These are phyloP conservation scores for Balakata baccata DNA, from an alignment of 345 rosid genomes.

Conservation along the genomic window DNA sequence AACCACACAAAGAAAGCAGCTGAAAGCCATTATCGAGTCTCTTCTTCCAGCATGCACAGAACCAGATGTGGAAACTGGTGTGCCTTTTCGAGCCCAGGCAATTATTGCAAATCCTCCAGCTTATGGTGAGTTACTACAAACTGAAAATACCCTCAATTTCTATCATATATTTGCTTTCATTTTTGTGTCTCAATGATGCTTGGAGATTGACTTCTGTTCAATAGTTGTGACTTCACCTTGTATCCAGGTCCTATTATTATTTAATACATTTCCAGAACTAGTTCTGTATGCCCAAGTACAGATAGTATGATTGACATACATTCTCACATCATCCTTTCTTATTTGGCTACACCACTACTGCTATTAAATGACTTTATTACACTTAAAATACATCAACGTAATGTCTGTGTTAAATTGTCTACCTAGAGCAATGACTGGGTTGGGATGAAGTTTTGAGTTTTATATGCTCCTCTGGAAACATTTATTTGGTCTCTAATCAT, in stretches of 20 bases:
- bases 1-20: slow-evolving; percentile 76
- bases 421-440: background rate
- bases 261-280: background rate
- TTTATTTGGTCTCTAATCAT: background rate
- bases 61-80: slow-evolving; percentile 72
- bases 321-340: background rate
- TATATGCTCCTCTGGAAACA: background rate
- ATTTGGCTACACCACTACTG: background rate
- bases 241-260: background rate
- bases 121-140: slow-evolving; percentile 53
- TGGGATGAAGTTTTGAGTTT: background rate
- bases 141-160: background rate
- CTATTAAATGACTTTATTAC: background rate
- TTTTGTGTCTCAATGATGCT: background rate
- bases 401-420: background rate
- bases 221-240: background rate
- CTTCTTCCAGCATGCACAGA: slow-evolving; percentile 94
- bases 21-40: slow-evolving; percentile 91
- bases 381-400: background rate
- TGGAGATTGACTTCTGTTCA: background rate
- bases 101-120: slow-evolving; percentile 98
- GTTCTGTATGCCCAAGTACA: background rate
- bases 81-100: slow-evolving; percentile 86
- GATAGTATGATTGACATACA: background rate
- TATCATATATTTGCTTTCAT: background rate